Percentiles rank a stretch among this genome's conserved stretches.
Evolutionary conservation across 2,329 filamentous ascomycete genomes (phyloP).

Genomic region (Fusarium kyushuense): DNA sequence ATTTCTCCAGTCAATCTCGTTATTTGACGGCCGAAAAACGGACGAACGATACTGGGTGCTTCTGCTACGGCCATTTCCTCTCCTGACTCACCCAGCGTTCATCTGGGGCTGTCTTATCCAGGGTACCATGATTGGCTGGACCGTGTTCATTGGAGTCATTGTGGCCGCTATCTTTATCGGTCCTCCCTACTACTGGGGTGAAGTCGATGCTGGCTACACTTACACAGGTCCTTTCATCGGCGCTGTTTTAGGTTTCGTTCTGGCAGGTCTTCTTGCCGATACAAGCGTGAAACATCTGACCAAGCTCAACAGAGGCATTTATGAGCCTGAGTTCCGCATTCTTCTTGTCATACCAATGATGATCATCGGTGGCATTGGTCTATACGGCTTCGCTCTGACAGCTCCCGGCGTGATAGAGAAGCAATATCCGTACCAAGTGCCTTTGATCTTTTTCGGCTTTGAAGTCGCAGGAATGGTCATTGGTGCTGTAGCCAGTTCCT

Average conservation of each 20-base stretch:
- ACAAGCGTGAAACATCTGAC: slow-evolving; percentile 78
- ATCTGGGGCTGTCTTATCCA: slow-evolving; percentile 84
- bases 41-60: slow-evolving; percentile 77
- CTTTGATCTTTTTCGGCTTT: slow-evolving; percentile 84
- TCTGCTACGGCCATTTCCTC: slow-evolving; percentile 79
- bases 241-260: slow-evolving; percentile 78
- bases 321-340: slow-evolving; percentile 92
- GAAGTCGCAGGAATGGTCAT: slow-evolving; percentile 93
- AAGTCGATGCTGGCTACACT: slow-evolving; percentile 85
- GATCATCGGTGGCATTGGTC: slow-evolving; percentile 78
- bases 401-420: slow-evolving; percentile 66
- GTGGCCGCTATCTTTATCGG: slow-evolving; percentile 85
- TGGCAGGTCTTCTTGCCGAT: slow-evolving; percentile 82
- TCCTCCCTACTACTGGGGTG: slow-evolving; percentile 83
- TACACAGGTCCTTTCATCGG: slow-evolving; percentile 90
- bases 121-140: slow-evolving; percentile 94
- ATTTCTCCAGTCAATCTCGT: slow-evolving; percentile 70
- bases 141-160: slow-evolving; percentile 89
- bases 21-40: slow-evolving; percentile 86
- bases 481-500: slow-evolving; percentile 83
- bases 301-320: slow-evolving; percentile 79
- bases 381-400: slow-evolving; percentile 88
- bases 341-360: slow-evolving; percentile 85
- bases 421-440: slow-evolving; percentile 77
- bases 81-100: slow-evolving; percentile 87